Percentiles rank a stretch among this genome's conserved stretches.
Evolutionary conservation across 1,284 basidiomycete species (phyloP).

Genomic region (Fomitopsis palustris): DNA sequence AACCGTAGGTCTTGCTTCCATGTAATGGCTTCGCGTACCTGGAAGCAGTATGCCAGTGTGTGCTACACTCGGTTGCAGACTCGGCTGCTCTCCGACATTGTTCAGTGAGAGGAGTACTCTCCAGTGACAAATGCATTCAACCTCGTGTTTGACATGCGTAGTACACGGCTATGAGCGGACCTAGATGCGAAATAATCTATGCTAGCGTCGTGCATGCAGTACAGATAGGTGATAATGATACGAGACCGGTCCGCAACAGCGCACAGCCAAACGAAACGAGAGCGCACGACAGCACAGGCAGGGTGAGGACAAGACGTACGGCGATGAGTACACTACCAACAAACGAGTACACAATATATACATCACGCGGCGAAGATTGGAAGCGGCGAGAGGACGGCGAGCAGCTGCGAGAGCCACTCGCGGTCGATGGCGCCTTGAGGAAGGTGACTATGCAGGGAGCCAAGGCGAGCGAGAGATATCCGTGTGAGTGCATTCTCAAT

Average conservation of each 20-base stretch:
- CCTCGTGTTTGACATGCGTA: background rate
- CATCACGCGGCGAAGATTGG: background rate
- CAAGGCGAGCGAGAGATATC: conserved; percentile 37
- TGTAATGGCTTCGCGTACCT: too few relatives aligned
- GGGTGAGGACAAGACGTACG: background rate
- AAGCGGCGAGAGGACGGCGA: background rate
- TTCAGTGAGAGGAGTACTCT: too few relatives aligned
- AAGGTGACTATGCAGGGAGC: conserved; percentile 8
- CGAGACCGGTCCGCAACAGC: background rate
- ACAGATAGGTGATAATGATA: conserved; percentile 4
- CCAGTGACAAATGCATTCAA: background rate
- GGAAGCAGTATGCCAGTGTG: too few relatives aligned
- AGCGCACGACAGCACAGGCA: conserved; percentile 1
- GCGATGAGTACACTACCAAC: background rate
- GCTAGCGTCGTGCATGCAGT: background rate
- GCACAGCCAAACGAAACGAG: background rate
- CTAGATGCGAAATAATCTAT: background rate
- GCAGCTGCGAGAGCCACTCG: conserved; percentile 1
- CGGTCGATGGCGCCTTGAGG: background rate
- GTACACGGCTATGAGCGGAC: background rate
- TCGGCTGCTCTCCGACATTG: too few relatives aligned
- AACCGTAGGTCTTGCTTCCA: background rate
- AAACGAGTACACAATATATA: background rate
- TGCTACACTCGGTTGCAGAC: too few relatives aligned
- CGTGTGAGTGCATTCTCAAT: conserved; percentile 79